These are phyloP conservation scores for Schizonepeta tenuifolia DNA, from an alignment of 257 asterid species.

Conservation along the genomic window DNA sequence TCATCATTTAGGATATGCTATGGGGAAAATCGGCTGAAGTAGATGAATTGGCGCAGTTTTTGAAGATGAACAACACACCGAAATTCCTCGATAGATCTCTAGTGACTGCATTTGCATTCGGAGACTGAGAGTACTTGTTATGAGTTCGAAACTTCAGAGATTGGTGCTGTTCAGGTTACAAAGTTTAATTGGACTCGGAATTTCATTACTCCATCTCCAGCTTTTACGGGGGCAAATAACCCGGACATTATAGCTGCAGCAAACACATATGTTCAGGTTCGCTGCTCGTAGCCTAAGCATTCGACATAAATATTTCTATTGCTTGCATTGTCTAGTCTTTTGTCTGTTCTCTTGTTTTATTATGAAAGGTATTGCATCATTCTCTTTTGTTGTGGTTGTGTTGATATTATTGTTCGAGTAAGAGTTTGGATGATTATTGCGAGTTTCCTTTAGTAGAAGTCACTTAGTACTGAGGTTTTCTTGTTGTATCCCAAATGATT, in stretches of 20 bases:
- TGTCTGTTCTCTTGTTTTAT: no score
- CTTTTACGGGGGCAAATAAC: slow-evolving; percentile 83
- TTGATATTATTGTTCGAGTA: neutral
- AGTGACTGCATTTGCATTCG: no score
- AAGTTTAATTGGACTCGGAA: slow-evolving; percentile 16
- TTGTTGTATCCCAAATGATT: neutral
- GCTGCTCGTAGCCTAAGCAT: slow-evolving; percentile 19
- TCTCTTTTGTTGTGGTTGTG: slow-evolving; percentile 13
- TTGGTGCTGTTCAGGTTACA: no score
- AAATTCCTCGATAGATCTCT: no score
- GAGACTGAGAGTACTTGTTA: no score
- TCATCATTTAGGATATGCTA: no score
- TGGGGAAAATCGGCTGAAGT: no score
- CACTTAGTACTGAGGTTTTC: neutral
- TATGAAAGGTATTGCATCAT: slow-evolving; percentile 2
- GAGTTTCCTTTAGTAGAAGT: neutral
- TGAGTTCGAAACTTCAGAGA: no score
- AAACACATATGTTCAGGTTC: slow-evolving; percentile 88
- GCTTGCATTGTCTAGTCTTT: no score
- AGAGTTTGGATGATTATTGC: slow-evolving; percentile 3
- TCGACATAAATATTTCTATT: slow-evolving; percentile 2
- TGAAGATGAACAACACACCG: no score
- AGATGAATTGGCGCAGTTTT: no score
- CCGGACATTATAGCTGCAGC: slow-evolving; percentile 77
- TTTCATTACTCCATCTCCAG: slow-evolving; percentile 47